Evolutionary conservation across 495 filamentous ascomycete genomes (phyloP), one percentile per base, ranked within the genome.

Genomic region (Hyaloscypha variabilis): DNA sequence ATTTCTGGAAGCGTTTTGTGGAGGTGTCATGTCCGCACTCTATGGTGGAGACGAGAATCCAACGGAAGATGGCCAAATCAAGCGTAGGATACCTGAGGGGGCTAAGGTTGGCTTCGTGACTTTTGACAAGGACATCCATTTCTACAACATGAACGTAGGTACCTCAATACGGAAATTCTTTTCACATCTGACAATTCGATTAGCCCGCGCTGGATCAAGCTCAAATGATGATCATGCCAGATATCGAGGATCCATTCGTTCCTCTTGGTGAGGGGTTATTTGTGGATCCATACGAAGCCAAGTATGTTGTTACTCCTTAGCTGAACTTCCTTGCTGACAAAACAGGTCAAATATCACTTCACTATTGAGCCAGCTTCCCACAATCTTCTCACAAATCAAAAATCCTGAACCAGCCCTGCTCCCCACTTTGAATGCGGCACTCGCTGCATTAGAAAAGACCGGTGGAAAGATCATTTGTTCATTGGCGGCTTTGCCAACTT

Each of bases 201-300:
- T 42, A 92, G 90, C 78, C 92, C 23, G 79, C 86, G 30, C 78
- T 97, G 29, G 91, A 96, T 56, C 87, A 92, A 78, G 91, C 95
- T 6, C 95, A 99, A 72, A 97, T 98, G 94, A 87, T 98, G 81
- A 93, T 98, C 21, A 97, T 98, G 93, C 91, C 95, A 11, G 95
- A 99, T 73, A 85, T 99, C 62, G 93, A 99, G 68, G 95, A 99
- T 68, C 94, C 95, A 0, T 99, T 99, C 74, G 89, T 97, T 8
- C 95, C 96, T 52, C 79, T 98, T 19, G 92, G 90, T 67, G 90
- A 97, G 56, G 94, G 94, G 11, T 80, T 98, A 3, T 97, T 99
- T 76, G 94, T 97, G 4, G 95, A 99, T 75, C 94, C 96, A 11
- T 91, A 96, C 71, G 91, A 97, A 75, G 95, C 93, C 26, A 93